phyloP scores from a whole-genome alignment of 139 green algal species.

The Edaphochlamys debaryana region DNA sequence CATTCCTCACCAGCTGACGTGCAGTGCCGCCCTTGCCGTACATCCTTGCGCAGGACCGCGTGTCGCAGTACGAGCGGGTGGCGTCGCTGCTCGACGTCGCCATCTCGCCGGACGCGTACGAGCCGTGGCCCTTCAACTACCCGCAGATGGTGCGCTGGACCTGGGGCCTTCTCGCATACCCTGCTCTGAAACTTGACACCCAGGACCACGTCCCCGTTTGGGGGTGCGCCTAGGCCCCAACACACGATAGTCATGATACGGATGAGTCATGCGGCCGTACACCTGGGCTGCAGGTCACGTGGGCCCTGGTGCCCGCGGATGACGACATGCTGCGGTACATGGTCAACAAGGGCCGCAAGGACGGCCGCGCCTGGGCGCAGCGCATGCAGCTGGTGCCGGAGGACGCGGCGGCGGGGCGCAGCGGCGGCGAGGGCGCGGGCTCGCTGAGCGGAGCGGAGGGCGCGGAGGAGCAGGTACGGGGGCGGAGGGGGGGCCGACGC shows the following conservation, averaged over 20 bases:
- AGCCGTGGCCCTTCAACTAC: conserved; percentile 51
- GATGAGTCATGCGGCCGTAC: too few relatives aligned
- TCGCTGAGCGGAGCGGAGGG: conserved; percentile 14
- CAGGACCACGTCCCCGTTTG: too few relatives aligned
- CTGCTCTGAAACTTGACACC: too few relatives aligned
- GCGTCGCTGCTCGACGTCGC: conserved; percentile 52
- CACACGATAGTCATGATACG: too few relatives aligned
- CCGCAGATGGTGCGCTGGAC: conserved; percentile 31
- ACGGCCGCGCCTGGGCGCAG: conserved; percentile 44
- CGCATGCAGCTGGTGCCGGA: conserved; percentile 36
- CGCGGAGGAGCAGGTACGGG: neutral
- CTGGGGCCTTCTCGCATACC: too few relatives aligned
- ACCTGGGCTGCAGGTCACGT: neutral
- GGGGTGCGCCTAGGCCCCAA: too few relatives aligned
- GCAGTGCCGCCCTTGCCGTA: too few relatives aligned
- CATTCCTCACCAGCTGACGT: too few relatives aligned
- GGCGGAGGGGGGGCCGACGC: too few relatives aligned
- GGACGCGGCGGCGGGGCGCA: neutral
- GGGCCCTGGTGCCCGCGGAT: conserved; percentile 44
- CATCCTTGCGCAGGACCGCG: conserved; percentile 17
- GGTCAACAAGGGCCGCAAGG: conserved; percentile 42
- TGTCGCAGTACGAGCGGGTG: conserved; percentile 37
- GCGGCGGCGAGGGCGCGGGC: conserved; percentile 14
- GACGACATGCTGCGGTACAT: conserved; percentile 45
- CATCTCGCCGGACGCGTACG: conserved; percentile 57